A percentile compares a stretch with the other conserved stretches of the same genome.
Evolutionary conservation across 23 red algal species (phyloP).

Genomic region (Gracilaria domingensis): DNA sequence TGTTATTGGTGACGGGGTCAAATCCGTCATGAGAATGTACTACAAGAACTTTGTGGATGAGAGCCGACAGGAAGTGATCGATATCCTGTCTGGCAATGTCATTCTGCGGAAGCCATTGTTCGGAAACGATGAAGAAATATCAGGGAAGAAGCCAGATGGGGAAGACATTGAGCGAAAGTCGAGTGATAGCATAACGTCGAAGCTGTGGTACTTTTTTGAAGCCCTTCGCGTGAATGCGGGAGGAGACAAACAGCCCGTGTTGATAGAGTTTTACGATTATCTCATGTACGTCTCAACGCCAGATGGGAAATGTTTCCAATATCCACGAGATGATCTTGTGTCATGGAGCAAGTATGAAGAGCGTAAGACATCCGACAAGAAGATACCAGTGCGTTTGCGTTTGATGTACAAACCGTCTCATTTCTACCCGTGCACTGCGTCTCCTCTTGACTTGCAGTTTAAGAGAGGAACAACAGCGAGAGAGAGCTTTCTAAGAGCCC

Average conservation of each 20-base stretch:
- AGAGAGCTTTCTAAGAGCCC: conserved; percentile 74
- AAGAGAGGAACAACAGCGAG: conserved; percentile 58
- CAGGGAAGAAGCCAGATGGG: conserved; percentile 2
- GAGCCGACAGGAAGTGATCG: conserved; percentile 95
- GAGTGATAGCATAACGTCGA: background rate
- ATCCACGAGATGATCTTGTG: conserved; percentile 59
- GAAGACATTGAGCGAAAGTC: background rate
- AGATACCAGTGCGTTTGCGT: conserved; percentile 62
- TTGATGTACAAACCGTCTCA: conserved; percentile 59
- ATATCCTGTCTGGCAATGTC: conserved; percentile 86
- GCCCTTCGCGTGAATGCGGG: conserved; percentile 74
- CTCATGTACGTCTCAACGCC: conserved; percentile 67
- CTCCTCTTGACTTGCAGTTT: conserved; percentile 81
- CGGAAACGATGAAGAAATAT: background rate
- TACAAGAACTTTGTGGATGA: conserved; percentile 99
- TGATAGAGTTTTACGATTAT: conserved; percentile 68
- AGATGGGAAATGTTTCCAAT: conserved; percentile 76
- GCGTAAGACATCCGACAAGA: conserved; percentile 55
- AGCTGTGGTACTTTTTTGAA: conserved; percentile 68
- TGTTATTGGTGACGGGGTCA: conserved; percentile 92
- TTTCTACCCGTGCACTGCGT: conserved; percentile 40
- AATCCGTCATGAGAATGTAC: conserved; percentile 96
- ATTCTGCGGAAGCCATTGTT: conserved; percentile 27
- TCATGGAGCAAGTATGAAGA: conserved; percentile 79
- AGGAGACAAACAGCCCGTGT: conserved; percentile 76